Conservation (phyloP, 192 early-diverging fungal genomes). For the Coemansia sp. region DNA sequence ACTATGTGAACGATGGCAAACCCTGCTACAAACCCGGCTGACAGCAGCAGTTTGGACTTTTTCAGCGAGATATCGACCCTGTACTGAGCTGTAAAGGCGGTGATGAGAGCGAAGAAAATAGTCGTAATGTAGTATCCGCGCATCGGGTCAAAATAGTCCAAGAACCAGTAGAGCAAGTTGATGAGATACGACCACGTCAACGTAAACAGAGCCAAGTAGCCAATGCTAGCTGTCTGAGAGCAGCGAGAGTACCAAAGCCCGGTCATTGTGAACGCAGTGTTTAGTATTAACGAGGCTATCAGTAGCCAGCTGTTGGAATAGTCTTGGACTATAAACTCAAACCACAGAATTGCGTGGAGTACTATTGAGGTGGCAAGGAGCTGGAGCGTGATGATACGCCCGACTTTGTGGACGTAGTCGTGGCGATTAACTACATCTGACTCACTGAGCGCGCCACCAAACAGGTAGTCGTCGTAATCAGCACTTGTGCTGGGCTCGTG, state of each 20-base stretch:
- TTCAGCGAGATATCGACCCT: not conserved
- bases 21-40: not conserved
- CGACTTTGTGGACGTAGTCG: not conserved
- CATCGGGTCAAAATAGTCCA: constrained; percentile 1
- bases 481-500: not conserved
- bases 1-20: not conserved
- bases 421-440: not conserved
- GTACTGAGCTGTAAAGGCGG: not conserved
- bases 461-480: constrained; percentile 1
- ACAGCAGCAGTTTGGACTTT: not conserved
- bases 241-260: not conserved
- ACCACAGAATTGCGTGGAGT: not conserved
- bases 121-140: not conserved
- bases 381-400: not conserved
- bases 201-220: not conserved
- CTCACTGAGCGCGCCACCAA: not conserved
- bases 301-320: constrained; percentile 1
- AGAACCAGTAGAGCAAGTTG: not conserved
- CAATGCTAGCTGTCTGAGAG: not conserved
- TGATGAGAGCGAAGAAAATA: not conserved
- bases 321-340: not conserved
- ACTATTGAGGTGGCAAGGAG: not conserved
- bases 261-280: not conserved
- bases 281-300: not conserved
- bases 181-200: not conserved